Base-by-base conservation (phyloP, 2,329 filamentous ascomycete genomes). In the Fusarium succisae region DNA sequence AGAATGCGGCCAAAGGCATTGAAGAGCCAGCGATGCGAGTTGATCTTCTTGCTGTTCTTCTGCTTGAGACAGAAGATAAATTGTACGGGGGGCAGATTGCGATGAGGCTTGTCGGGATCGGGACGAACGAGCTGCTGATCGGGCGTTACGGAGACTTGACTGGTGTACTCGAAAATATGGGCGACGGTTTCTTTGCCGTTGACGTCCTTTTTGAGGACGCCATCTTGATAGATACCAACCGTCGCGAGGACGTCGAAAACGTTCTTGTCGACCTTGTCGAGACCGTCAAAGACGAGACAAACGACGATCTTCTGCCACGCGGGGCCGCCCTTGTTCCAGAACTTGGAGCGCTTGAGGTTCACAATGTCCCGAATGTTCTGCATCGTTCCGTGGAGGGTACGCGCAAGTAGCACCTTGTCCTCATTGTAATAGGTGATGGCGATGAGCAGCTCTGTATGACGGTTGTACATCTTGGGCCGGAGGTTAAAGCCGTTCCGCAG, bases 1-100 rank as follows among this genome's bases (percentile, higher is more conserved):
- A 77, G 45, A 43, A 77, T 77, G 35, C 75, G 75, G 11, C 75
- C 75, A 22, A 77, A 77, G 35, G 75, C 75, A 18, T 77, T 77
- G n/a, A 77, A 77, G 8, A 77, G 48, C 75, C 75, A 77, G 47
- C 75, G 75, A 69, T 77, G 75, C 62, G 75, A 77, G n/a, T 77
- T 77, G 39, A 77, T 77, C 75, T 77, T 77, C 60, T 77, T 77
- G 62, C 75, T 77, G 54, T 77, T 77, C 65, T 77, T 77, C 43
- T 77, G 75, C 71, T 77, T 77, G 43, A 77, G 73, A 63, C 75
- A 77, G 51, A 77, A 77, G 45, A 77, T 77, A 28, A 77, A 77
- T 39, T 77, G 75, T 32, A 76, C 75, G 13, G 75, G 75, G 1
- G 75, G 75, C 4, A 77, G 64, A 38, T 77, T 77, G 30, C 71